Conservation (phyloP, 305 asterid genomes). For the Fraxinus baroniana region DNA sequence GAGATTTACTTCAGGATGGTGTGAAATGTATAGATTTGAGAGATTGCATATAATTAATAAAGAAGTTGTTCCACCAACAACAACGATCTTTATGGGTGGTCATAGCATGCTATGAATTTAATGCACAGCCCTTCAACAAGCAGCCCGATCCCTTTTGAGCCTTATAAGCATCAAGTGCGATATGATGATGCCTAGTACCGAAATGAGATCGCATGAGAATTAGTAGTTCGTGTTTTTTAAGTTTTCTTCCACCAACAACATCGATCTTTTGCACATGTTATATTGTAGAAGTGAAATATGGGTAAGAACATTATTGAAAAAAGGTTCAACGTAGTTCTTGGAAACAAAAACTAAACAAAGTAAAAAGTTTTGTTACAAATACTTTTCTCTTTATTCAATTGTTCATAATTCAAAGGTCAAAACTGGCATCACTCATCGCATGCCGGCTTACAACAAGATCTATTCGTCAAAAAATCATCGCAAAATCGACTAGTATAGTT, state of each 20-base stretch:
- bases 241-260: neutral
- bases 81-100: neutral
- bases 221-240: too few relatives aligned
- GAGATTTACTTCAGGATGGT: too few relatives aligned
- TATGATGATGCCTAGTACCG: neutral
- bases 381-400: neutral
- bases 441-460: neutral
- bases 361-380: neutral
- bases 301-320: neutral
- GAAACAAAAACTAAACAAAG: neutral
- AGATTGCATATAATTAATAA: neutral
- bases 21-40: neutral
- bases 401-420: neutral
- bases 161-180: conserved; percentile 44
- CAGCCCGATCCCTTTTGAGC: conserved; percentile 15
- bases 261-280: neutral
- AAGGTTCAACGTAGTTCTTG: neutral
- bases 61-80: neutral
- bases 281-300: neutral
- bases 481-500: neutral
- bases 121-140: neutral
- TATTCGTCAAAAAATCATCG: neutral
- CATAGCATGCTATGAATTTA: neutral
- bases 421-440: neutral
- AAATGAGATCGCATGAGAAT: too few relatives aligned